Conservation (phyloP, 2,329 filamentous ascomycete genomes). For the Ceratocystis variospora region DNA sequence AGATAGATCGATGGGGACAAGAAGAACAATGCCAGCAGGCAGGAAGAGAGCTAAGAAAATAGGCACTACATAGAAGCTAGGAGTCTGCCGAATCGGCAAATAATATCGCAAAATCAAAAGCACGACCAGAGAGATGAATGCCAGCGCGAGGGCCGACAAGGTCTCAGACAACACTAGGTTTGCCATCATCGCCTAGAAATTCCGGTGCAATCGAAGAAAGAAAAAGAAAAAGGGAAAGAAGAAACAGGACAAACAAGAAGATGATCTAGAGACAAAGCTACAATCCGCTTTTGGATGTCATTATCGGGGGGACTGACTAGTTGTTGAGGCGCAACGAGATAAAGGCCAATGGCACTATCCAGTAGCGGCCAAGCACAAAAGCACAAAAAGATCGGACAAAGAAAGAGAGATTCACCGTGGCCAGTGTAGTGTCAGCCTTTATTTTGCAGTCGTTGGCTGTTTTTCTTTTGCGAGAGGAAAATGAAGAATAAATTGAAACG, state of each 20-base stretch:
- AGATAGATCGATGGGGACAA: slow-evolving; percentile 91
- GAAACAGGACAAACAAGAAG: neutral
- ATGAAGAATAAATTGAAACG: neutral
- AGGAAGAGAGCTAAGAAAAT: slow-evolving; percentile 94
- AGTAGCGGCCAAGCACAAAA: no score
- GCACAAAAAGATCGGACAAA: neutral
- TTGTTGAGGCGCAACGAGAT: neutral
- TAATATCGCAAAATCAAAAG: slow-evolving; percentile 80
- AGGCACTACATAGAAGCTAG: slow-evolving; percentile 75
- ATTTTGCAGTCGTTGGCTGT: neutral
- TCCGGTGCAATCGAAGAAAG: neutral
- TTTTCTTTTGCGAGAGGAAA: neutral
- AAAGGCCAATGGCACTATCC: neutral
- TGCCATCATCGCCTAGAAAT: neutral
- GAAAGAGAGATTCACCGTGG: neutral
- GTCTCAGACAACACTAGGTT: slow-evolving; percentile 56
- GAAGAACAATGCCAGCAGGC: slow-evolving; percentile 75
- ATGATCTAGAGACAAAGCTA: neutral
- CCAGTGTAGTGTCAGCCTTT: no score
- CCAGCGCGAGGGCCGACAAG: slow-evolving; percentile 59
- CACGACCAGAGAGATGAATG: slow-evolving; percentile 61
- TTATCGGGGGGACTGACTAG: neutral
- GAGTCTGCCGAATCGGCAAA: slow-evolving; percentile 77
- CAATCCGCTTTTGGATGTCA: neutral
- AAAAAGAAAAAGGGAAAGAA: neutral